Evolutionary conservation across 768 basidiomycete species (phyloP), one percentile per base, ranked within the genome.

Genomic region (Punctularia strigosozonata): DNA sequence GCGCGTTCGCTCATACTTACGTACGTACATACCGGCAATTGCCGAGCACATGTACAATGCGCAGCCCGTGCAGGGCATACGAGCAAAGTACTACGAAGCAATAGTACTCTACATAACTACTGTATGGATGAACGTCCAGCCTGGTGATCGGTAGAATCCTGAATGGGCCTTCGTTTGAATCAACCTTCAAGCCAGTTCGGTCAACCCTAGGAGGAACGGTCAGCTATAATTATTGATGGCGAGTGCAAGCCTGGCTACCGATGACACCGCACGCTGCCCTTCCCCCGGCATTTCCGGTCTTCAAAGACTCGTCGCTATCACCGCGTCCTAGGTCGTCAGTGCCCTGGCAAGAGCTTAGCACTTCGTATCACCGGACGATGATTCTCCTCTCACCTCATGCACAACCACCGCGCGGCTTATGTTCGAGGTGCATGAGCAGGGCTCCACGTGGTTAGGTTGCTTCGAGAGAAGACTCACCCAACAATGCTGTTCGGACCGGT

Each of bases 211-310:
- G n/a, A n/a, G n/a, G n/a, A n/a, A n/a, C n/a, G n/a, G n/a, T n/a
- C n/a, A n/a, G n/a, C n/a, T n/a, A n/a, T n/a, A n/a, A n/a, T n/a
- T n/a, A n/a, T n/a, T 14, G 40, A 30, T 10, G 10, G 7, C 33
- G 33, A 34, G 20, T 34, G 10, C 7, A 8, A 8, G 10, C 8
- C 56, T 40, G n/a, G n/a, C n/a, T 54, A 73, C 81, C 83, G 47
- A 88, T 82, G 37, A 88, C 73, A 48, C 85, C 86, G 51, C 87
- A 89, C 10, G 87, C 85, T n/a, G 73, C 69, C 41, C 84, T 66
- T 22, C 65, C 75, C 8, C 80, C 80, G 13, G 86, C 79, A 51
- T 88, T 83, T 6, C 86, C 86, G 3, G 83, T 88, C 54, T 73
- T 83, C 40, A 77, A 61, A 17, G 80, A 81, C 46, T 85, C 83